A percentile compares a stretch with the other conserved stretches of the same genome.
These are phyloP conservation scores for Ceratocystis colombiana DNA, from an alignment of 2,329 filamentous ascomycete species.

Conservation along the genomic window DNA sequence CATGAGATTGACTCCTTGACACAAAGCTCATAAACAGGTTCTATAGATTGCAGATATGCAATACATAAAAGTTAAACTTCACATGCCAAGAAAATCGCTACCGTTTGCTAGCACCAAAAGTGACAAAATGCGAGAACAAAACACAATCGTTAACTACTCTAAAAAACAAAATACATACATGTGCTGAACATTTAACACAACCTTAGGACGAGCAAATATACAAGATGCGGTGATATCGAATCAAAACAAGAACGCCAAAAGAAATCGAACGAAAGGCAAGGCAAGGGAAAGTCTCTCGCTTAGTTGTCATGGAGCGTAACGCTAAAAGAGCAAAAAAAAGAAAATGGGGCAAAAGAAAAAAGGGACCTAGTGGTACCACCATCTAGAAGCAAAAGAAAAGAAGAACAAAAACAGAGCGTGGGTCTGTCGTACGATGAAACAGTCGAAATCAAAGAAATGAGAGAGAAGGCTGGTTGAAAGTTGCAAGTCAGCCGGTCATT, in stretches of 20 bases:
- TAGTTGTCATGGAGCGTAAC: not conserved
- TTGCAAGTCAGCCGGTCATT: no score
- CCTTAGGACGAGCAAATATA: not conserved
- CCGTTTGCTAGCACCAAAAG: not conserved
- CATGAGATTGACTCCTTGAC: not conserved
- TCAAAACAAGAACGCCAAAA: constrained; percentile 3
- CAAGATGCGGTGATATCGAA: constrained; percentile 10
- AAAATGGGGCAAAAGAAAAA: not conserved
- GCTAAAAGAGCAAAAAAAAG: constrained; percentile 6
- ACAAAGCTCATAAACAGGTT: not conserved
- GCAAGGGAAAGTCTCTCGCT: no score
- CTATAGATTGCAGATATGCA: not conserved
- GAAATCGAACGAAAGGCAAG: not conserved
- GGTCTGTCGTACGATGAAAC: constrained; percentile 1
- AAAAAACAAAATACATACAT: not conserved
- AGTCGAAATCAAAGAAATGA: not conserved
- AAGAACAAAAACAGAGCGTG: constrained; percentile 12
- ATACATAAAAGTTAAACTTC: not conserved
- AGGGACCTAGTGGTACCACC: not conserved
- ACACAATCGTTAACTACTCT: constrained; percentile 10
- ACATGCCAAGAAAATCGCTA: no score
- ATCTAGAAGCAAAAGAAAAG: constrained; percentile 4
- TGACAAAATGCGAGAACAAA: not conserved
- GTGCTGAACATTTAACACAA: not conserved
- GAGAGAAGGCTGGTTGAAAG: not conserved